A percentile compares a stretch with the other conserved stretches of the same genome.
phyloP scores from a whole-genome alignment of 75 land plant genomes.

The Pinus albicaulis region DNA sequence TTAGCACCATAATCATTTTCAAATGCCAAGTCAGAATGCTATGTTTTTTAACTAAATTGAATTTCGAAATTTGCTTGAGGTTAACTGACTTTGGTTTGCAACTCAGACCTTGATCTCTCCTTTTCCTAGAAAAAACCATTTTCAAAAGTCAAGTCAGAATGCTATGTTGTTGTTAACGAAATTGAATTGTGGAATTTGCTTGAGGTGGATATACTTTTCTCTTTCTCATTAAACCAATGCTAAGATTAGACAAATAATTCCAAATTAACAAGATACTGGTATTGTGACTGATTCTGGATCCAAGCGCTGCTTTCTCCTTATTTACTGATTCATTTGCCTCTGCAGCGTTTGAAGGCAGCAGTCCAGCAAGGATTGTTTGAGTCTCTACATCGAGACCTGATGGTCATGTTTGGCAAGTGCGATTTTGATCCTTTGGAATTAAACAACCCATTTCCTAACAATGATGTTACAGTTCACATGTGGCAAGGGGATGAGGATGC shows the following conservation, averaged over 20 bases:
- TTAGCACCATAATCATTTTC: too few species aligned
- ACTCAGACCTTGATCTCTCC: too few species aligned
- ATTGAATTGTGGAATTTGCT: not conserved
- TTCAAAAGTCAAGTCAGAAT: too few species aligned
- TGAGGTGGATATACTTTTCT: not conserved
- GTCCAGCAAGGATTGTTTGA: constrained; percentile 64
- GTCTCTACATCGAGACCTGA: constrained; percentile 58
- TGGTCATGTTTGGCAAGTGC: constrained; percentile 63
- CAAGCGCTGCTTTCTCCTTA: not conserved
- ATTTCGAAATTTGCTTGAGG: too few species aligned
- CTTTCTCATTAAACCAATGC: not conserved
- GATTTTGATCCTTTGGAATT: constrained; percentile 56
- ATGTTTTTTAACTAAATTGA: too few species aligned
- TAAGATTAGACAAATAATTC: not conserved
- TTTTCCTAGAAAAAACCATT: too few species aligned
- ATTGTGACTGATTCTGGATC: not conserved
- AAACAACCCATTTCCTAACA: constrained; percentile 65
- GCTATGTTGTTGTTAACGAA: not conserved
- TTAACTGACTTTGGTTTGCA: too few species aligned
- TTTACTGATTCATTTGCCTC: not conserved
- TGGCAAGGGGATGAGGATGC: constrained; percentile 82
- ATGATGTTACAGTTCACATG: constrained; percentile 58
- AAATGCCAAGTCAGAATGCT: too few species aligned
- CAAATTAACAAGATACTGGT: not conserved
- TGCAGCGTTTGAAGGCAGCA: constrained; percentile 4